These are phyloP conservation scores for Xerocomellus amylosporus DNA, from an alignment of 768 basidiomycete genomes.

Conservation along the genomic window DNA sequence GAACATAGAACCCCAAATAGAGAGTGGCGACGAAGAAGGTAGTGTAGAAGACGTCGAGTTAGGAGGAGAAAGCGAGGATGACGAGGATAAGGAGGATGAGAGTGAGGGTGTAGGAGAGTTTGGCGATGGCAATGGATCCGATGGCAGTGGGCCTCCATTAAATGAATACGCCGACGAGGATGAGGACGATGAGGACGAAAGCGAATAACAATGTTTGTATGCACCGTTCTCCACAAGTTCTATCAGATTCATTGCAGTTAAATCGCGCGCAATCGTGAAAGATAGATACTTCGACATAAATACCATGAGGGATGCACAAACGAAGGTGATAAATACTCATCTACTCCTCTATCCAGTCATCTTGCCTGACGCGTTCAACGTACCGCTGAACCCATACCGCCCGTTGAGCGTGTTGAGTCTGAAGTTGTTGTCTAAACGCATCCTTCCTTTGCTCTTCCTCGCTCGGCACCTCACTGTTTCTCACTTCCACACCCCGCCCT, in stretches of 20 bases:
- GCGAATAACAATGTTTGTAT: slow-evolving; percentile 35
- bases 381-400: slow-evolving; percentile 65
- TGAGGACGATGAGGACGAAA: slow-evolving; percentile 51
- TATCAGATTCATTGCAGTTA: neutral
- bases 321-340: slow-evolving; percentile 3
- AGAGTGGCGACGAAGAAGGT: slow-evolving; percentile 64
- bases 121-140: slow-evolving; percentile 40
- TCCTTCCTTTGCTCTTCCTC: slow-evolving; percentile 30
- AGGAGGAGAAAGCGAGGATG: slow-evolving; percentile 59
- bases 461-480: slow-evolving; percentile 33
- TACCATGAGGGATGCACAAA: neutral
- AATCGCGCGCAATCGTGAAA: slow-evolving; percentile 1
- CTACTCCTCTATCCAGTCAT: slow-evolving; percentile 69
- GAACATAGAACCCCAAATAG: slow-evolving; percentile 58
- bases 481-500: slow-evolving; percentile 24
- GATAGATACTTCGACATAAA: neutral
- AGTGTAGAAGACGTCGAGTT: slow-evolving; percentile 79
- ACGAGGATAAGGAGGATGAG: slow-evolving; percentile 45
- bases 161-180: slow-evolving; percentile 63
- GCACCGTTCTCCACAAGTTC: neutral
- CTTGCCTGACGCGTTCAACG: slow-evolving; percentile 58
- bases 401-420: slow-evolving; percentile 48
- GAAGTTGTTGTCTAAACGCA: slow-evolving; percentile 41
- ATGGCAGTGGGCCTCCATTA: slow-evolving; percentile 37
- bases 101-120: slow-evolving; percentile 43